These are phyloP conservation scores for Inga laurina DNA, from an alignment of 306 rosid species.

Conservation along the genomic window DNA sequence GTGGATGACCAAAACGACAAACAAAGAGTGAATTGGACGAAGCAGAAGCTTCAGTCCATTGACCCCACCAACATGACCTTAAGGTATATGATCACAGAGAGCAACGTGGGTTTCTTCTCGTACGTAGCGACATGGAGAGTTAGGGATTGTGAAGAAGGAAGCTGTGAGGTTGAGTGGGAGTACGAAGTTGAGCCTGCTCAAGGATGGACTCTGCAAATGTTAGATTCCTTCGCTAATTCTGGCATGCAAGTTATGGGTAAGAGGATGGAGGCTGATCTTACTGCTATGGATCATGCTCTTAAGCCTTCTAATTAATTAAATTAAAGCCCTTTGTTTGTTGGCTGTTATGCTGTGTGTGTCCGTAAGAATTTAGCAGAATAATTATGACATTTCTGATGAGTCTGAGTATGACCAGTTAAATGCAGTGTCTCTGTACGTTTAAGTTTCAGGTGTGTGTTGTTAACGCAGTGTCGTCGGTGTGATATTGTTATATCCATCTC, in stretches of 20 bases:
- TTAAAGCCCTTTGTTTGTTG: not conserved
- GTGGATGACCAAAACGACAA: slow-evolving; percentile 11
- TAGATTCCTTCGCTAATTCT: slow-evolving; percentile 39
- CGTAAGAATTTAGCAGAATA: not conserved
- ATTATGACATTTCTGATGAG: not conserved
- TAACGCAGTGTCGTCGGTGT: not conserved
- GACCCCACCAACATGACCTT: slow-evolving; percentile 33
- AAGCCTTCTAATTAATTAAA: not conserved
- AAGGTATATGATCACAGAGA: slow-evolving; percentile 46
- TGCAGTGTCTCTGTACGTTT: not conserved
- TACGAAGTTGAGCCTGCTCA: slow-evolving; percentile 60
- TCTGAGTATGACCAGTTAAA: not conserved
- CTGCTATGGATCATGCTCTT: slow-evolving; percentile 36
- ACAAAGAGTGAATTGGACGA: slow-evolving; percentile 48
- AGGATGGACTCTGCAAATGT: slow-evolving; percentile 52
- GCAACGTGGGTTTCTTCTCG: slow-evolving; percentile 56
- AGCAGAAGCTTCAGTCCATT: slow-evolving; percentile 52
- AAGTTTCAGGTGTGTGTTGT: not conserved
- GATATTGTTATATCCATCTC: not conserved
- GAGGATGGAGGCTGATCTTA: slow-evolving; percentile 53
- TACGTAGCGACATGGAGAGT: slow-evolving; percentile 44
- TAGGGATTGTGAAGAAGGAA: slow-evolving; percentile 28
- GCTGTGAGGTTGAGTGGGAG: slow-evolving; percentile 49
- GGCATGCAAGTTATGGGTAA: slow-evolving; percentile 58
- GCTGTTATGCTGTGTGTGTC: not conserved